phyloP scores from a whole-genome alignment of 179 eudicot genomes.

The Spergularia azorica region DNA sequence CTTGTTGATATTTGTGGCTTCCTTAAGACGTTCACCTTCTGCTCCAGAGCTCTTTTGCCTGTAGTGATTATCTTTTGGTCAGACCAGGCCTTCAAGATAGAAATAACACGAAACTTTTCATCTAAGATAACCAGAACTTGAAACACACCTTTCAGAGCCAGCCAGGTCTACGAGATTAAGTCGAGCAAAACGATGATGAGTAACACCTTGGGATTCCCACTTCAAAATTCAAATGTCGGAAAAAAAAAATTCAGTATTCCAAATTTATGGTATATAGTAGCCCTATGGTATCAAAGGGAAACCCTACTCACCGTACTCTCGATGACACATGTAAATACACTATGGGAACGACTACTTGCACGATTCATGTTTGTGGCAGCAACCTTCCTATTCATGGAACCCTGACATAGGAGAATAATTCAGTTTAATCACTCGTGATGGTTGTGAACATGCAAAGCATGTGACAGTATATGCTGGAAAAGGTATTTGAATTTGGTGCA shows the following conservation, averaged over 20 bases:
- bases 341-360: slow-evolving; percentile 99
- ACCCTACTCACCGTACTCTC: slow-evolving; percentile 75
- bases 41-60: slow-evolving; percentile 99
- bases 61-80: slow-evolving; percentile 9
- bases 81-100: not conserved
- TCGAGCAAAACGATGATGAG: slow-evolving; percentile 93
- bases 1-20: slow-evolving; percentile 98
- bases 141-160: slow-evolving; percentile 91
- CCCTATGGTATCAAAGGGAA: not conserved
- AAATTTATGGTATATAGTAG: not conserved
- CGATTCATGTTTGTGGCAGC: slow-evolving; percentile 99
- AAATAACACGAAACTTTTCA: not conserved
- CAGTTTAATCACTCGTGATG: slow-evolving; percentile 15
- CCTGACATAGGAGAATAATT: slow-evolving; percentile 46
- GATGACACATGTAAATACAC: slow-evolving; percentile 91
- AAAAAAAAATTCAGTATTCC: not conserved
- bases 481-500: not conserved
- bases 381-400: slow-evolving; percentile 94
- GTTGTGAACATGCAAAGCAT: not conserved
- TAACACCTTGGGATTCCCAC: slow-evolving; percentile 99
- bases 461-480: not conserved
- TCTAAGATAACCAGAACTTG: not conserved
- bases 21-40: slow-evolving; percentile 98
- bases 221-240: slow-evolving; percentile 35
- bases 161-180: slow-evolving; percentile 98